Evolutionary conservation across 2,329 filamentous ascomycete genomes (phyloP).

Genomic region (Anthostomella pinea): DNA sequence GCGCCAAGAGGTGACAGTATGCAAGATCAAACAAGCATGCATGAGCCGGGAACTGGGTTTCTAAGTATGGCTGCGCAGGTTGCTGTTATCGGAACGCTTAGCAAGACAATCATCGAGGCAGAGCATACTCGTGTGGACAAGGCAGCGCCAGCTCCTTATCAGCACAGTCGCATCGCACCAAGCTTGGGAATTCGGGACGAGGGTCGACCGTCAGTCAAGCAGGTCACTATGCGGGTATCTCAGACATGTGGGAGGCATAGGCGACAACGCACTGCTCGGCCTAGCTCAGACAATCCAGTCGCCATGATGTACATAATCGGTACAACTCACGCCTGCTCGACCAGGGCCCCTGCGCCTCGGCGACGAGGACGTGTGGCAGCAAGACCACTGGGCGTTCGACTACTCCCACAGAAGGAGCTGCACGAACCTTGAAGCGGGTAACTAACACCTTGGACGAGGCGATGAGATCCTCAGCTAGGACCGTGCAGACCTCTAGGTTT

Average conservation of each 20-base stretch:
- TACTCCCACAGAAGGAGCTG: conserved; percentile 8
- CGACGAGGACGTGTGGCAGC: conserved; percentile 16
- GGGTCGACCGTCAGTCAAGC: too few species aligned
- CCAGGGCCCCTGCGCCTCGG: conserved; percentile 11
- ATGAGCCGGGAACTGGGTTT: conserved; percentile 16
- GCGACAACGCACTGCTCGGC: conserved; percentile 22
- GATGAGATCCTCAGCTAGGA: neutral
- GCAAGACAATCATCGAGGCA: conserved; percentile 14
- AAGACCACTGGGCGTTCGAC: conserved; percentile 9
- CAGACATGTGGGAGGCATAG: conserved; percentile 22
- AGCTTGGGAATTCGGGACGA: conserved; percentile 19
- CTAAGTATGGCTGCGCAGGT: conserved; percentile 23
- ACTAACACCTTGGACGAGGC: conserved; percentile 9
- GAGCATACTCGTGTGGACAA: conserved; percentile 16
- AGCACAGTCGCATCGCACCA: conserved; percentile 22
- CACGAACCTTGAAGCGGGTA: conserved; percentile 19
- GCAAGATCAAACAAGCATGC: conserved; percentile 10
- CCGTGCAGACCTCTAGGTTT: conserved; percentile 20
- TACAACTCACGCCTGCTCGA: conserved; percentile 8
- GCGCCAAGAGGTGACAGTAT: conserved; percentile 1
- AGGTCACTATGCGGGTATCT: conserved; percentile 26
- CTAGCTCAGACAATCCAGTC: conserved; percentile 25
- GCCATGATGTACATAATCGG: conserved; percentile 21
- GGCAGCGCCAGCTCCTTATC: conserved; percentile 19
- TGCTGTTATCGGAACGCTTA: conserved; percentile 18